Evolutionary conservation across 2,329 filamentous ascomycete genomes (phyloP), one percentile per base, ranked within the genome.

Genomic region (Pseudogymnoascus destructans): DNA sequence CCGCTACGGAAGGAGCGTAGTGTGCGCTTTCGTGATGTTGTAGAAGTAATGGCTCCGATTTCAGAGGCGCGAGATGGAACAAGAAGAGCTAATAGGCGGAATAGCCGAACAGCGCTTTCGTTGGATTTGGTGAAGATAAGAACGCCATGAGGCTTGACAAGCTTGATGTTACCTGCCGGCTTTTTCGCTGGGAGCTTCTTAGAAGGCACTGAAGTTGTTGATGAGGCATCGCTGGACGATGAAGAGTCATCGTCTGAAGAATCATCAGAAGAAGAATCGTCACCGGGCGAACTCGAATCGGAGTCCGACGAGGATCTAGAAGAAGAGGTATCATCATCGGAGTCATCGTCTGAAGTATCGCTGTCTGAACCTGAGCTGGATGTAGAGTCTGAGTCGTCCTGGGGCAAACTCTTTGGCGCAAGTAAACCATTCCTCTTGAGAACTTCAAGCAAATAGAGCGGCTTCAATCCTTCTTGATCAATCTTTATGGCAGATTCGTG

Each of bases 121-220:
- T 92, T 95, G 59, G 88, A 95, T 65, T 89, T 89, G 52, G 90
- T 91, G 70, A 97, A 97, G 63, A 97, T 83, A 33, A 97, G 77
- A 9, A 86, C 81, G 21, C 68, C 67, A 1, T 62, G 63, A 30
- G 64, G 60, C 4, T 72, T 75, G 69, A 69, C 17, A 63, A 61
- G 33, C 60, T 60, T 55, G 15, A 55, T 32, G 27, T 52, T 59
- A 42, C 60, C 35, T 63, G 35, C 42, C 52, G 36, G 61, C 23
- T 10, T 62, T 49, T 23, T 62, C 60, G 40, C 60, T 59, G 38
- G 57, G 30, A 56, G 30, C 17, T 56, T 56, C 35, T 56, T 56
- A n/a, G 60, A 60, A 30, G 49, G 59, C 13, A 57, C 55, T 30
- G 59, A 58, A 27, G 59, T 55, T 54, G 61, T 57, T 8, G 61